These are phyloP conservation scores for Euphorbia schlechtendalii DNA, from an alignment of 441 rosid species.

Conservation along the genomic window DNA sequence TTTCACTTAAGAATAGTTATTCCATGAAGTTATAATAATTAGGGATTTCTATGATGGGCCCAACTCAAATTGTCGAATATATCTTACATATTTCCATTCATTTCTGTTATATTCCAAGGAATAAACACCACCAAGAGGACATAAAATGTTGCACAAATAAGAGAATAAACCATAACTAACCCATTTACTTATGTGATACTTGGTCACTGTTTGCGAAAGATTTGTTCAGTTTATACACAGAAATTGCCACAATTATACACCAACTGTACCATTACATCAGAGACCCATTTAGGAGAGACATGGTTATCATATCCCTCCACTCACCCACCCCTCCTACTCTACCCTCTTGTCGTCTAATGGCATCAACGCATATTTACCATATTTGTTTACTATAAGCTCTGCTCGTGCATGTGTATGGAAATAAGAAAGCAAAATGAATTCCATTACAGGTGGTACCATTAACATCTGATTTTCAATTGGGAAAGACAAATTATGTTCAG, in stretches of 20 bases:
- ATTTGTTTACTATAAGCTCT: background rate
- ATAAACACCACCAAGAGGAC: too few species aligned
- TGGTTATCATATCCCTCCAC: background rate
- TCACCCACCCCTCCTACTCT: too few species aligned
- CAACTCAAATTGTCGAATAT: too few species aligned
- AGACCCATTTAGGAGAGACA: background rate
- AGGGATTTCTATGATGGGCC: too few species aligned
- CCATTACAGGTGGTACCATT: background rate
- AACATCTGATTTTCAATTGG: constrained; percentile 1
- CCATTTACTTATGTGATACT: background rate
- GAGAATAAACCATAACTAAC: background rate
- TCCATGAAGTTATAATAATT: too few species aligned
- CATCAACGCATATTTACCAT: background rate
- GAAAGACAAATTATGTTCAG: background rate
- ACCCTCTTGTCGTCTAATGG: background rate
- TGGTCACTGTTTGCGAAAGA: background rate
- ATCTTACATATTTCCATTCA: too few species aligned
- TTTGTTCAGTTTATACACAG: background rate
- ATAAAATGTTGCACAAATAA: background rate
- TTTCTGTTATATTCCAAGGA: too few species aligned
- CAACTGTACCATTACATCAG: background rate
- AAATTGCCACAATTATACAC: background rate
- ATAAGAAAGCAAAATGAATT: constrained; percentile 2
- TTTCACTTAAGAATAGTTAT: too few species aligned
- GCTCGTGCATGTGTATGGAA: background rate